Percentiles rank a stretch among this genome's conserved stretches.
Conservation (phyloP, 176 grass and related monocot genomes). For the Ampelocalamus luodianensis region DNA sequence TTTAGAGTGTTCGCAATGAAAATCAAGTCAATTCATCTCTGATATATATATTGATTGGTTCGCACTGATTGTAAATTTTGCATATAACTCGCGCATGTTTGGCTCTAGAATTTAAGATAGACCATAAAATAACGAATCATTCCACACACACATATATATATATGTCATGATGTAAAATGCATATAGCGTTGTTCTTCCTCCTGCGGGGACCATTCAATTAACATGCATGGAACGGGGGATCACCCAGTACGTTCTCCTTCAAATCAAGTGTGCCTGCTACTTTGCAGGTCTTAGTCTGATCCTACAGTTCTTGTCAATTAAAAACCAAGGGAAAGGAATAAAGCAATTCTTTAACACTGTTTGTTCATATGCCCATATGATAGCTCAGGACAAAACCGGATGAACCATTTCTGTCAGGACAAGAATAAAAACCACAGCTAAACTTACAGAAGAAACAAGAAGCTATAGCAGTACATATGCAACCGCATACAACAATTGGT, state of each 20-base stretch:
- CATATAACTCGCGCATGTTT: neutral
- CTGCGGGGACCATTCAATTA: neutral
- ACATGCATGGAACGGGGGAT: slow-evolving; percentile 2
- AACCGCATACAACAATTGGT: slow-evolving; percentile 11
- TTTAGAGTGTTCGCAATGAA: too few relatives aligned
- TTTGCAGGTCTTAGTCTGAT: neutral
- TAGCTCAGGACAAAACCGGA: slow-evolving; percentile 40
- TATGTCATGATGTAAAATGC: neutral
- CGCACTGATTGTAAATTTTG: too few relatives aligned
- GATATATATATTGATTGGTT: neutral
- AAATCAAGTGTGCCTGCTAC: neutral
- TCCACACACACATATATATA: neutral
- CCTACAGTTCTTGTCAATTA: neutral
- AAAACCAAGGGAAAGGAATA: slow-evolving; percentile 39
- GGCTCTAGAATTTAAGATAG: neutral
- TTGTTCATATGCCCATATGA: slow-evolving; percentile 35
- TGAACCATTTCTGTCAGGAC: slow-evolving; percentile 36
- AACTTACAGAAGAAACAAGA: slow-evolving; percentile 40
- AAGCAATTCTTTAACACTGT: slow-evolving; percentile 24
- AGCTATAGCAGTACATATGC: neutral
- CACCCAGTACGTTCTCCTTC: neutral
- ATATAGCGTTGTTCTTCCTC: neutral
- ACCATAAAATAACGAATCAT: slow-evolving; percentile 46
- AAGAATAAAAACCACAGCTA: slow-evolving; percentile 47
- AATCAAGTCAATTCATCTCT: too few relatives aligned